These are phyloP conservation scores for Dothideomycetidae sp. DNA, from an alignment of 2,329 filamentous ascomycete species.

Conservation along the genomic window DNA sequence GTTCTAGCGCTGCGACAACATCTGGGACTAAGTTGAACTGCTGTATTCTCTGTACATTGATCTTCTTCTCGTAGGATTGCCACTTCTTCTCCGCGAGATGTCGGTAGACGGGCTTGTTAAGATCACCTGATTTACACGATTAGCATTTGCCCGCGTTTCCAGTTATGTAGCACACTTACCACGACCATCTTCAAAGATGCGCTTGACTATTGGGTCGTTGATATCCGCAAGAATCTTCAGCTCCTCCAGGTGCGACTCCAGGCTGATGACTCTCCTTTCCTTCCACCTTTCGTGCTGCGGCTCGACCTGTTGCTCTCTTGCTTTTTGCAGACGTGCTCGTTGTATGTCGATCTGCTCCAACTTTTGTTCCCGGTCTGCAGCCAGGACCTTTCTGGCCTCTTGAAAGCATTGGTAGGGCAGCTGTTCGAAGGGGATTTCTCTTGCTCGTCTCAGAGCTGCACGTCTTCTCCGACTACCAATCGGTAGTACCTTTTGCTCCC, in stretches of 20 bases:
- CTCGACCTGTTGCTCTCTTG: constrained; percentile 39
- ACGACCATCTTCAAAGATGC: constrained; percentile 78
- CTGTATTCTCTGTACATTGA: constrained; percentile 71
- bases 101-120: constrained; percentile 93
- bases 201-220: constrained; percentile 89
- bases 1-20: constrained; percentile 65
- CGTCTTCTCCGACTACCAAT: constrained; percentile 77
- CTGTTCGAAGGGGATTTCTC: constrained; percentile 74
- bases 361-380: constrained; percentile 69
- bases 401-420: constrained; percentile 97
- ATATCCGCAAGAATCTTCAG: constrained; percentile 86
- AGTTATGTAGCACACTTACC: constrained; percentile 40
- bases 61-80: constrained; percentile 63
- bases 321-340: constrained; percentile 50
- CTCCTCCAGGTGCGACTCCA: constrained; percentile 58
- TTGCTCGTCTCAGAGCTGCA: constrained; percentile 35
- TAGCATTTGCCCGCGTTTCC: not conserved
- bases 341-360: constrained; percentile 55
- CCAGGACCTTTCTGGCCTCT: constrained; percentile 73
- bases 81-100: constrained; percentile 78
- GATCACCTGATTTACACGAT: constrained; percentile 50
- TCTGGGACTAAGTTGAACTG: constrained; percentile 85
- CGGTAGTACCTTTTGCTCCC: constrained; percentile 37
- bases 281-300: constrained; percentile 30
- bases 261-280: constrained; percentile 50